phyloP scores from a whole-genome alignment of 1,284 basidiomycete genomes.

The Pseudozyma hubeiensis region DNA sequence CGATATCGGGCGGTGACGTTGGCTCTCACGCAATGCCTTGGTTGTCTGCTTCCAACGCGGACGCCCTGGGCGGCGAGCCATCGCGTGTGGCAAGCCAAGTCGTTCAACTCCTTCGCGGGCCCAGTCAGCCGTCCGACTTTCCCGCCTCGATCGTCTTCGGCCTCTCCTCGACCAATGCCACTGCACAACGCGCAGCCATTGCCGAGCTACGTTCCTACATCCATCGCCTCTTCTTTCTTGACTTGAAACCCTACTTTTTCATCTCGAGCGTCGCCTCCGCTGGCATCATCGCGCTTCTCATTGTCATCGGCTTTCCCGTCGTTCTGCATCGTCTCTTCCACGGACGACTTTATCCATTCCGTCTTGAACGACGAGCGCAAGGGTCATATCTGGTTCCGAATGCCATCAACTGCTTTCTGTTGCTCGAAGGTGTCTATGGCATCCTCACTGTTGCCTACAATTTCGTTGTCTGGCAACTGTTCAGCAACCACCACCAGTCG shows the following conservation, averaged over 20 bases:
- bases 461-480: slow-evolving; percentile 36
- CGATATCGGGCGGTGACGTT: neutral
- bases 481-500: slow-evolving; percentile 2
- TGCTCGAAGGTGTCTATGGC: slow-evolving; percentile 43
- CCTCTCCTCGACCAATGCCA: slow-evolving; percentile 16
- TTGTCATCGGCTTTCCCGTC: slow-evolving; percentile 29
- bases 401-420: slow-evolving; percentile 54
- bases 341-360: slow-evolving; percentile 21
- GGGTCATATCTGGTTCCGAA: slow-evolving; percentile 54
- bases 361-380: slow-evolving; percentile 39
- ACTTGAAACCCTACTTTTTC: slow-evolving; percentile 7
- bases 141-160: slow-evolving; percentile 28
- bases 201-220: slow-evolving; percentile 33
- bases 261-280: slow-evolving; percentile 19
- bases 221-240: slow-evolving; percentile 33
- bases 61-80: neutral
- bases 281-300: slow-evolving; percentile 26
- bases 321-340: slow-evolving; percentile 32
- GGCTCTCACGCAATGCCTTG: slow-evolving; percentile 3
- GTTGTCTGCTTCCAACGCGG: slow-evolving; percentile 1
- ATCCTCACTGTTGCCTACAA: slow-evolving; percentile 48
- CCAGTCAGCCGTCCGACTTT: slow-evolving; percentile 21
- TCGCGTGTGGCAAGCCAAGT: slow-evolving; percentile 1
- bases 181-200: slow-evolving; percentile 25
- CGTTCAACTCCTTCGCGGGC: slow-evolving; percentile 19